Evolutionary conservation across 1,284 basidiomycete species (phyloP).

Genomic region (Malassezia dermatis): DNA sequence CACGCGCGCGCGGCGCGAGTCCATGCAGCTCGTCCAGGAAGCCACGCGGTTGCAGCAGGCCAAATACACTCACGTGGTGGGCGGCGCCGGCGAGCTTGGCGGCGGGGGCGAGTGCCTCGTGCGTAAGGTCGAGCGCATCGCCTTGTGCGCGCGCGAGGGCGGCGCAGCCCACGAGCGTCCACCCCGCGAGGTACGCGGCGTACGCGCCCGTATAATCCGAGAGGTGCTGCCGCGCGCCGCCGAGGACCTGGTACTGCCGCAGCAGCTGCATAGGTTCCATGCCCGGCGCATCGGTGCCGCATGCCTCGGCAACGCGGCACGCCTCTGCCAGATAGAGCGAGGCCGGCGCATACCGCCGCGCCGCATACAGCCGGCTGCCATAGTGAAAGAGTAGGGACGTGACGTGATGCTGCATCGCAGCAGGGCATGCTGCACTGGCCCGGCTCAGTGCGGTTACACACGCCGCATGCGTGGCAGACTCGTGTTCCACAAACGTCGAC

Average conservation of each 20-base stretch:
- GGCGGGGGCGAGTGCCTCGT: constrained; percentile 7
- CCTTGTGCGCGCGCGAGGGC: not conserved
- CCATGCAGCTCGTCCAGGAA: not conserved
- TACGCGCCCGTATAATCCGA: not conserved
- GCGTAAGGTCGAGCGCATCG: constrained; percentile 3
- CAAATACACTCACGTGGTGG: constrained; percentile 25
- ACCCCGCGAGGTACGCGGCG: not conserved
- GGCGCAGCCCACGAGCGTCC: not conserved
- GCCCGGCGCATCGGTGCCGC: not conserved
- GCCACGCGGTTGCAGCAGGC: constrained; percentile 15
- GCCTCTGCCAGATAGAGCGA: constrained; percentile 25
- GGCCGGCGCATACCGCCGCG: constrained; percentile 29
- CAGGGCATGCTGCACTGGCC: not conserved
- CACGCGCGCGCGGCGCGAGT: not conserved
- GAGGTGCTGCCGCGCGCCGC: constrained; percentile 22
- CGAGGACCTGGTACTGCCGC: constrained; percentile 25
- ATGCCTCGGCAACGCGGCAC: not conserved
- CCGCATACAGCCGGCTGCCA: constrained; percentile 48
- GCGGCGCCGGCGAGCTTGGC: constrained; percentile 14
- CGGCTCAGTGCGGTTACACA: not conserved
- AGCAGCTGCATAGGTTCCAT: constrained; percentile 3
- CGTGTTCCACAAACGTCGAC: not conserved
- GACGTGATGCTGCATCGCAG: constrained; percentile 22
- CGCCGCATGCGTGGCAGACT: not conserved
- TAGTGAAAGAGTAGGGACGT: constrained; percentile 46